These are phyloP conservation scores for Rhinocladiella mackenziei DNA, from an alignment of 2,329 filamentous ascomycete species.

Conservation along the genomic window DNA sequence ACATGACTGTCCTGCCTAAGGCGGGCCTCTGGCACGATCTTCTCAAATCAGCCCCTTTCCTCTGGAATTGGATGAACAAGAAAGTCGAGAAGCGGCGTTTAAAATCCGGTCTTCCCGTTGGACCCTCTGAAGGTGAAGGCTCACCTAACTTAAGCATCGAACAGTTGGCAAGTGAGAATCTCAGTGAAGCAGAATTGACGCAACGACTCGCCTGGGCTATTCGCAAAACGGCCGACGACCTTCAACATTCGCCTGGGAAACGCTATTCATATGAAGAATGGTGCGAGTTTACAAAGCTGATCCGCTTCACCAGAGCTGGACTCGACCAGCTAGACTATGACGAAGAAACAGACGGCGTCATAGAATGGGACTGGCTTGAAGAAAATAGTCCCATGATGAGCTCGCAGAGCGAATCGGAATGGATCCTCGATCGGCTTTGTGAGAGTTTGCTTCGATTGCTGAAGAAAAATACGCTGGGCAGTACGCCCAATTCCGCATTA, in stretches of 20 bases:
- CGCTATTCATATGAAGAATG: constrained; percentile 79
- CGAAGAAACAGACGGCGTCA: constrained; percentile 55
- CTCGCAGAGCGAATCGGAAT: constrained; percentile 60
- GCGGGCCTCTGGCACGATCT: constrained; percentile 53
- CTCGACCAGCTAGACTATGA: constrained; percentile 38
- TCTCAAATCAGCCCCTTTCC: constrained; percentile 44
- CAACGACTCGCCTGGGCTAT: constrained; percentile 66
- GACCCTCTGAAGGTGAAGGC: constrained; percentile 17
- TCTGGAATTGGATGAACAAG: constrained; percentile 39
- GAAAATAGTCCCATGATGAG: constrained; percentile 65
- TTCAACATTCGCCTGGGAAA: constrained; percentile 55
- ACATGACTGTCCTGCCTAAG: constrained; percentile 63
- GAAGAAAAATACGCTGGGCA: constrained; percentile 24
- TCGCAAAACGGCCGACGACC: constrained; percentile 59
- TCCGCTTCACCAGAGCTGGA: constrained; percentile 52
- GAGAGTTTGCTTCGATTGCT: constrained; percentile 55
- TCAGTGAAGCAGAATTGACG: constrained; percentile 57
- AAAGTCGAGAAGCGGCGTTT: constrained; percentile 45
- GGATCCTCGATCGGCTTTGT: constrained; percentile 62
- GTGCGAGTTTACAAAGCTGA: constrained; percentile 76
- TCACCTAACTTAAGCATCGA: constrained; percentile 35
- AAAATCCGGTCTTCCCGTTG: constrained; percentile 45
- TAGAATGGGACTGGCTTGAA: constrained; percentile 71
- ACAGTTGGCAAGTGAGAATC: constrained; percentile 45
- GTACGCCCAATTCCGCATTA: constrained; percentile 2